Percentiles rank a stretch among this genome's conserved stretches.
Evolutionary conservation across 345 rosid genomes (phyloP).

Genomic region (Eucalyptus caleyi): DNA sequence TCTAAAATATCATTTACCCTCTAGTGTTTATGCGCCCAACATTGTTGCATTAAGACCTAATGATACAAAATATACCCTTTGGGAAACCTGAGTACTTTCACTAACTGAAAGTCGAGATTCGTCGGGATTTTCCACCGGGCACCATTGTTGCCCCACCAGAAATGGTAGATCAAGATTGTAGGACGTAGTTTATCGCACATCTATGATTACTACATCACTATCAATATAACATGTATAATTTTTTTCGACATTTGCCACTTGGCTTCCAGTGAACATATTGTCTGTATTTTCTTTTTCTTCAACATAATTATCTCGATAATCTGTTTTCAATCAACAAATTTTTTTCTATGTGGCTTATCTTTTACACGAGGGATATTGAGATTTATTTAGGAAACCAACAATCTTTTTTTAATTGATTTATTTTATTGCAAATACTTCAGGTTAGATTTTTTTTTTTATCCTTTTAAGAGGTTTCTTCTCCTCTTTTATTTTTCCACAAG

Average conservation of each 20-base stretch:
- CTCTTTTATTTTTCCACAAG: no score
- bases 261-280: not conserved
- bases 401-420: no score
- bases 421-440: no score
- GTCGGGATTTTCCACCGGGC: not conserved
- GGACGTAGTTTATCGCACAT: not conserved
- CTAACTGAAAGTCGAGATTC: not conserved
- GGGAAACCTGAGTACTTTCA: not conserved
- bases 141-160: accelerated
- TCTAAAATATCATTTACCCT: not conserved
- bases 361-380: no score
- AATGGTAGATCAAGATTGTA: not conserved
- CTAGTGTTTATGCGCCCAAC: not conserved
- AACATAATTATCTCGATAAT: no score
- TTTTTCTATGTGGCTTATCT: no score
- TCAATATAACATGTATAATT: not conserved
- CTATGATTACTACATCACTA: not conserved
- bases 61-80: not conserved
- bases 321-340: no score
- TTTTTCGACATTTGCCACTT: no score
- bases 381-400: no score
- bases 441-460: no score
- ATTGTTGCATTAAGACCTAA: not conserved
- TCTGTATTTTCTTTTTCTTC: not conserved
- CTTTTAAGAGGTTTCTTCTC: no score